phyloP scores from a whole-genome alignment of 768 basidiomycete genomes.

The Rubroboletus satanas region DNA sequence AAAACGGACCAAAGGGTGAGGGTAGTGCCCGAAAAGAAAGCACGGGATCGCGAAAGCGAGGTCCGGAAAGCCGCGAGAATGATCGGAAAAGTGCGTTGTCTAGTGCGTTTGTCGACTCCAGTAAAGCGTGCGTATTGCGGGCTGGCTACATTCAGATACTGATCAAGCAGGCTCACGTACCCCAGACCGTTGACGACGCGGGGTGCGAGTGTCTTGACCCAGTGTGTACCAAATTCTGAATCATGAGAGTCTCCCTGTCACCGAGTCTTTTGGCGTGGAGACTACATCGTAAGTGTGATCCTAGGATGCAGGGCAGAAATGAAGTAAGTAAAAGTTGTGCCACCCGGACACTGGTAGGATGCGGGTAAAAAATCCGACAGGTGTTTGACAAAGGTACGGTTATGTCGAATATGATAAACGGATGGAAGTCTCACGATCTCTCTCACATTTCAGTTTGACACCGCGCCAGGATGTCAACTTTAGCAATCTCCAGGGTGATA shows the following conservation, averaged over 20 bases:
- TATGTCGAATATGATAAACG: conserved; percentile 10
- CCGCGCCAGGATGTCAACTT: neutral
- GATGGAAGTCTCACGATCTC: conserved; percentile 16
- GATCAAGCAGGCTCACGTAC: conserved; percentile 4
- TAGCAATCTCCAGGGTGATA: neutral
- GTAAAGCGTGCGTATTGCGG: neutral
- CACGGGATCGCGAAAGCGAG: neutral
- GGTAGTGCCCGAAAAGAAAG: neutral
- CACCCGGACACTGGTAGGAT: neutral
- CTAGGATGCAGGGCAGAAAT: neutral
- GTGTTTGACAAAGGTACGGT: conserved; percentile 21
- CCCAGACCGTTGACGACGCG: neutral
- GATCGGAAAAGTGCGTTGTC: conserved; percentile 5
- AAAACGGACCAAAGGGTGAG: neutral
- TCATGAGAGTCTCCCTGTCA: neutral
- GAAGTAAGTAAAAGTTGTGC: conserved; percentile 6
- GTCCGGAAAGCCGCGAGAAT: conserved; percentile 2
- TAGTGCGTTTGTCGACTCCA: neutral
- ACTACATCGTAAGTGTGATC: conserved; percentile 1
- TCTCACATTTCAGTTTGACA: conserved; percentile 1
- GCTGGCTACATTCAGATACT: neutral
- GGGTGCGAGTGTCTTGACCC: neutral
- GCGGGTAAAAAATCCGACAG: conserved; percentile 5
- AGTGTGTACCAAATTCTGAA: neutral
- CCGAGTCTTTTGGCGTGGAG: neutral